Conservation (phyloP, 306 rosid genomes). For the Psophocarpus tetragonolobus region DNA sequence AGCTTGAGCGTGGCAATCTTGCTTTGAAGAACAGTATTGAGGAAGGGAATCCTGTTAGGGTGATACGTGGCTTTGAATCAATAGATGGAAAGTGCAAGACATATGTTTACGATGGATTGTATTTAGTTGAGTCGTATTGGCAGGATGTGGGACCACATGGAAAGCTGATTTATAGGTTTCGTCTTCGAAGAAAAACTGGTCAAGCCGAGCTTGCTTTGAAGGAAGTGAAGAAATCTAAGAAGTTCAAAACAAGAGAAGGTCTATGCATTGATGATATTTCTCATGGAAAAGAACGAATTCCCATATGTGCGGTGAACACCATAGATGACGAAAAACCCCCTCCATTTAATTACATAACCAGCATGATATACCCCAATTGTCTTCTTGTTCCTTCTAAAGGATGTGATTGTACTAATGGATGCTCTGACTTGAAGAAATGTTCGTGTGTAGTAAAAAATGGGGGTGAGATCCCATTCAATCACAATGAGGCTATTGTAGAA, state of each 20-base stretch:
- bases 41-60: conserved; percentile 77
- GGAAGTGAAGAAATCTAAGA: conserved; percentile 74
- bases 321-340: conserved; percentile 82
- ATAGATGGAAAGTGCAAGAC: conserved; percentile 59
- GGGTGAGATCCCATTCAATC: conserved; percentile 84
- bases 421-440: conserved; percentile 77
- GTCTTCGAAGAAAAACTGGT: conserved; percentile 61
- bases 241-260: conserved; percentile 67
- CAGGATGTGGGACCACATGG: conserved; percentile 81
- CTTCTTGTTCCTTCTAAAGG: conserved; percentile 54
- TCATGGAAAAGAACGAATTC: conserved; percentile 69
- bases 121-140: conserved; percentile 72
- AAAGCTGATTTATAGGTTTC: conserved; percentile 77
- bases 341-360: conserved; percentile 67
- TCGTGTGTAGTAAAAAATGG: conserved; percentile 74
- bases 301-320: conserved; percentile 81
- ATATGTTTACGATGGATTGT: conserved; percentile 83
- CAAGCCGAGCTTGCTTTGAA: conserved; percentile 93
- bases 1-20: conserved; percentile 92
- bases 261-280: conserved; percentile 78
- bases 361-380: conserved; percentile 69
- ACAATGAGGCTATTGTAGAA: conserved; percentile 82
- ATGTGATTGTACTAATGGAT: conserved; percentile 66
- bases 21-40: conserved; percentile 77
- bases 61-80: conserved; percentile 81